Evolutionary conservation across 441 rosid species (phyloP), one percentile per base, ranked within the genome.

Genomic region (Metrosideros polymorpha): DNA sequence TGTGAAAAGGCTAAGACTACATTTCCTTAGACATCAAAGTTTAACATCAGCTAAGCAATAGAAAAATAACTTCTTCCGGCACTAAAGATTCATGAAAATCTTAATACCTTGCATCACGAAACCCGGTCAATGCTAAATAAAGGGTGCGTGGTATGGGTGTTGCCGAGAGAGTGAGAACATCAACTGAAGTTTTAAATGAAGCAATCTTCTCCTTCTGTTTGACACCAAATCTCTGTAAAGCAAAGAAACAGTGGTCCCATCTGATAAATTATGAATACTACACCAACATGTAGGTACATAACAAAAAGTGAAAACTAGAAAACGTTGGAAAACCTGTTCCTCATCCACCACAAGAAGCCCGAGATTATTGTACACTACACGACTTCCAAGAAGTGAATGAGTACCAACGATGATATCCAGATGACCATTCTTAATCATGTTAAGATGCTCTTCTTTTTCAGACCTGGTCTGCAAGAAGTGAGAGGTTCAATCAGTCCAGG

Each of bases 301-400:
- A 56, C 29, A 85, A 50, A 43, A 56, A 87, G 42, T 83, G 56
- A 75, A 25, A 59, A 50, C 27, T 83, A 57, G 71, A 39, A 87
- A 50, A 43, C 66, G 85, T 66, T 45, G 85, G 88, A 88, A 84
- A 90, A 98, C 99, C 98, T 98, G 99, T 91, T 98, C 99, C 90
- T 98, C 99, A 90, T 98, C 99, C 61, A 96, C 99, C 61, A 98
- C 99, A 90, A 98, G 97, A 90, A 98, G 98, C 88, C 99, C 99
- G 45, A 96, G 94, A 89, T 95, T 98, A 87, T 90, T 96, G 88
- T 98, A 98, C 61, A 94, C 94, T 87, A 98, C 99, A 59, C 98
- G 98, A 91, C 89, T 93, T 88, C 99, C 99, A 83, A 98, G 98
- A 92, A 98, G 99, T 82, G 99, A 91, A 91, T 98, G 99, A 89